Conservation (phyloP, 257 asterid species). For the Cynanchum wilfordii region DNA sequence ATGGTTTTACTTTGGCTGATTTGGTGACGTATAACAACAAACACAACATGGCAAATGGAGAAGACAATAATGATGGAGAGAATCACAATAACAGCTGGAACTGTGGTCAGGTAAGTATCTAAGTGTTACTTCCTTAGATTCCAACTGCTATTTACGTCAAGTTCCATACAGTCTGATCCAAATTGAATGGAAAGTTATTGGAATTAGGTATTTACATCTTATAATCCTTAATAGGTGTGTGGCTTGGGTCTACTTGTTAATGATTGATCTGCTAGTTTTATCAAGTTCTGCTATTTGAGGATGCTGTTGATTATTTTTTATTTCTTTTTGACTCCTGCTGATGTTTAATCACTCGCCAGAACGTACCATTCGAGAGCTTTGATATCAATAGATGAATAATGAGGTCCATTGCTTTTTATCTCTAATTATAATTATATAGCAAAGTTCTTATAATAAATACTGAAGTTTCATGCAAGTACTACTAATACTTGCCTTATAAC, state of each 20-base stretch:
- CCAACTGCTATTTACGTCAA: background rate
- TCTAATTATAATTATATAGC: background rate
- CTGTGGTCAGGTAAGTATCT: constrained; percentile 69
- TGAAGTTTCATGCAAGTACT: background rate
- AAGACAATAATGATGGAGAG: constrained; percentile 93
- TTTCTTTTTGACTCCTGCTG: background rate
- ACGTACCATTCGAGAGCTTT: background rate
- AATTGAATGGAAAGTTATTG: background rate
- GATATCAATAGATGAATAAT: background rate
- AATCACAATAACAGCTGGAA: constrained; percentile 98
- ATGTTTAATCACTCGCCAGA: background rate
- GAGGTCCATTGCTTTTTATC: background rate
- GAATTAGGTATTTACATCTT: background rate
- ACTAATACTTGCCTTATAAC: background rate
- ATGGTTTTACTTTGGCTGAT: constrained; percentile 98
- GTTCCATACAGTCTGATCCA: background rate
- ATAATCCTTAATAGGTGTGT: no score
- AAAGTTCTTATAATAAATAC: no score
- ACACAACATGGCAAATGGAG: constrained; percentile 90
- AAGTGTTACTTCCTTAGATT: background rate
- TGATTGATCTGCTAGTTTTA: no score
- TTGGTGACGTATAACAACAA: constrained; percentile 82
- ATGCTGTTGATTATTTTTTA: background rate
- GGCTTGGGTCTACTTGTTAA: background rate
- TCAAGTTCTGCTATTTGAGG: background rate